Evolutionary conservation across 345 rosid genomes (phyloP), one percentile per base, ranked within the genome.

Genomic region (Geranium rotundifolium): DNA sequence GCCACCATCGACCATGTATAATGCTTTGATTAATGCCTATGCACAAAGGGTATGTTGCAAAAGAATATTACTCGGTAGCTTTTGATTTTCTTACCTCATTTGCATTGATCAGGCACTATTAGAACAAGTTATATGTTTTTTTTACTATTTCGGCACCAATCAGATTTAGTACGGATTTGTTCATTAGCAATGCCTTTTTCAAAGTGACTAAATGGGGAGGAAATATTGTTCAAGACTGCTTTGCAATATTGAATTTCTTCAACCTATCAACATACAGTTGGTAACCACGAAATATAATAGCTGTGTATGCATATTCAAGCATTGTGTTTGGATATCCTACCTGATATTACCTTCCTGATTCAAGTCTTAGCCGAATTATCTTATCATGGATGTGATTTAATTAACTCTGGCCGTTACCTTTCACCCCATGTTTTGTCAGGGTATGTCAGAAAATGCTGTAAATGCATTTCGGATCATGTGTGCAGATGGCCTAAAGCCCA

Each of bases 11-110:
- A 83, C 99, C 18, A 86, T 88, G 96, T 93, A 88, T 72, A 90
- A 93, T 75, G 99, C 99, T 0, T 79, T 93, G 71, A 88, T 93
- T 78, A 90, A 93, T 73, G 99, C 97, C 49, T 93, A 93, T 68
- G 97, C 99, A 62, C 97, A 85, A 69, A 90, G 81, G 92, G 99
- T 90, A 84, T n/a, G 68, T 59, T 37, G 54, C 62, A 63, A 64
- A 6, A 41, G 50, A 41, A 41, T 41, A 41, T 50, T n/a, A n/a
- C n/a, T n/a, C n/a, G n/a, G n/a, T 19, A 34, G 37, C 34, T 1
- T 66, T 59, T 54, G 5, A 13, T 15, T 17, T 7, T 23, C 41
- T 19, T 10, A 16, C 29, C 23, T 57, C 30, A 57, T 57, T 19
- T 29, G 23, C 23, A 56, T 56, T n/a, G 12, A 17, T 3, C 10